Percentiles rank a stretch among this genome's conserved stretches.
Conservation (phyloP, 352 stramenopile species). For the Phytophthora podocarpi region DNA sequence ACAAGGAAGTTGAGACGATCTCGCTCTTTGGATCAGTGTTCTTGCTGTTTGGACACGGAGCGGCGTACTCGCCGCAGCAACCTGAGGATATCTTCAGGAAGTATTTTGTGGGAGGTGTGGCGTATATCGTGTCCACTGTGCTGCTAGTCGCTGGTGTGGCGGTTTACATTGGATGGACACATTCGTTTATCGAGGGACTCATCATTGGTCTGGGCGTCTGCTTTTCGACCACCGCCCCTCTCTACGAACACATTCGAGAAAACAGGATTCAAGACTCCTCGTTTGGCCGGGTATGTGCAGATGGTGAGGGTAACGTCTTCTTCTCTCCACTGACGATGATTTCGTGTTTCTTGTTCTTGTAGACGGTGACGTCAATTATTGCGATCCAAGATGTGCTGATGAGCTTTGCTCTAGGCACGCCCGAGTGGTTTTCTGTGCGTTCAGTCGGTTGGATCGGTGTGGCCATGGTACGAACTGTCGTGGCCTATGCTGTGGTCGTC, state of each 20-base stretch:
- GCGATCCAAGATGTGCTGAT: slow-evolving; percentile 86
- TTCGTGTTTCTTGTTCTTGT: slow-evolving; percentile 10
- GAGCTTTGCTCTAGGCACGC: slow-evolving; percentile 85
- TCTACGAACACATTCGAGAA: slow-evolving; percentile 83
- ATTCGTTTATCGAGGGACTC: slow-evolving; percentile 75
- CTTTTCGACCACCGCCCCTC: slow-evolving; percentile 83
- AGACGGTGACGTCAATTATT: slow-evolving; percentile 88
- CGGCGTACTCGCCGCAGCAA: slow-evolving; percentile 69
- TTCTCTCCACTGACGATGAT: neutral
- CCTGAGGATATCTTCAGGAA: slow-evolving; percentile 71
- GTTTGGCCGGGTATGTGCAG: slow-evolving; percentile 63
- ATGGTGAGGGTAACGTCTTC: neutral
- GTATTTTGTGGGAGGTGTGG: slow-evolving; percentile 74
- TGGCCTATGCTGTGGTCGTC: slow-evolving; percentile 77
- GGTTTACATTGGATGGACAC: slow-evolving; percentile 78
- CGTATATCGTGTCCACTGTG: slow-evolving; percentile 76
- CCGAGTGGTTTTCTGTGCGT: slow-evolving; percentile 84
- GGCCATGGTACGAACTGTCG: slow-evolving; percentile 66
- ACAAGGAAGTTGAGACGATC: slow-evolving; percentile 93
- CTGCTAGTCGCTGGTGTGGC: slow-evolving; percentile 72
- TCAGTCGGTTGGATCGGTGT: slow-evolving; percentile 76
- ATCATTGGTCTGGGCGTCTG: slow-evolving; percentile 80
- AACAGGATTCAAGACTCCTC: slow-evolving; percentile 85
- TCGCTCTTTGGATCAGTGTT: slow-evolving; percentile 95
- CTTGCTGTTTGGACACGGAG: slow-evolving; percentile 91